Percentiles rank a stretch among this genome's conserved stretches.
Conservation (phyloP, 2,329 filamentous ascomycete species). For the Aspergillus sp. region DNA sequence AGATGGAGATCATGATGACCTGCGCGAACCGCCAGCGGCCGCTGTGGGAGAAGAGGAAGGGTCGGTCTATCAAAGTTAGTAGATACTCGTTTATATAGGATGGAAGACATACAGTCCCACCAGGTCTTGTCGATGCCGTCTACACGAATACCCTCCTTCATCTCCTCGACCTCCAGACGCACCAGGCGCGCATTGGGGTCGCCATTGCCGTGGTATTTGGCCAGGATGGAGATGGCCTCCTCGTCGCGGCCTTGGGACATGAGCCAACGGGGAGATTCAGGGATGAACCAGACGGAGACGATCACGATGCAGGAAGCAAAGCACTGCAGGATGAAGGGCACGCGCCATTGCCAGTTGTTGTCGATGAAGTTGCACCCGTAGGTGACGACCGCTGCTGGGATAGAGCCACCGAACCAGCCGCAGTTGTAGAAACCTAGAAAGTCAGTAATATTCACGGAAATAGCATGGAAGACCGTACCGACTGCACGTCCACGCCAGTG, state of each 20-base stretch:
- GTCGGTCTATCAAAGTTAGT: conserved; percentile 36
- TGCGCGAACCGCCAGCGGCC: conserved; percentile 52
- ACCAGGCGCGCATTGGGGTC: conserved; percentile 26
- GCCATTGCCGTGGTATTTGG: conserved; percentile 29
- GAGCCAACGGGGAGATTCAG: conserved; percentile 18
- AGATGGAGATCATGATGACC: conserved; percentile 53
- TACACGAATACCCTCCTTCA: conserved; percentile 40
- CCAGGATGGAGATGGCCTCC: conserved; percentile 23
- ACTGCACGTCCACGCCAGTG: conserved; percentile 50
- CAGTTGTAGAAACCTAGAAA: conserved; percentile 51
- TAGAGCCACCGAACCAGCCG: conserved; percentile 54
- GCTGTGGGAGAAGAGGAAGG: conserved; percentile 45
- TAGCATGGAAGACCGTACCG: neutral
- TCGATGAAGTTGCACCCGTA: conserved; percentile 49
- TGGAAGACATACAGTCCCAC: conserved; percentile 44
- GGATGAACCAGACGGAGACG: conserved; percentile 58
- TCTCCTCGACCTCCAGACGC: conserved; percentile 28
- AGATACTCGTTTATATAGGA: neutral
- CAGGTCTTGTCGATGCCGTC: conserved; percentile 51
- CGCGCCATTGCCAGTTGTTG: conserved; percentile 57
- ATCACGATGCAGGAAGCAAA: conserved; percentile 59
- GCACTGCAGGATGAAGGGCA: conserved; percentile 67
- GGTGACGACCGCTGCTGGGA: conserved; percentile 52
- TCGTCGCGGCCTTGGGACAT: conserved; percentile 24
- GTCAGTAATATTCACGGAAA: neutral